Percentiles rank a stretch among this genome's conserved stretches.
phyloP scores from a whole-genome alignment of 2,329 filamentous ascomycete species.

The Myriosclerotinia scirpicola region DNA sequence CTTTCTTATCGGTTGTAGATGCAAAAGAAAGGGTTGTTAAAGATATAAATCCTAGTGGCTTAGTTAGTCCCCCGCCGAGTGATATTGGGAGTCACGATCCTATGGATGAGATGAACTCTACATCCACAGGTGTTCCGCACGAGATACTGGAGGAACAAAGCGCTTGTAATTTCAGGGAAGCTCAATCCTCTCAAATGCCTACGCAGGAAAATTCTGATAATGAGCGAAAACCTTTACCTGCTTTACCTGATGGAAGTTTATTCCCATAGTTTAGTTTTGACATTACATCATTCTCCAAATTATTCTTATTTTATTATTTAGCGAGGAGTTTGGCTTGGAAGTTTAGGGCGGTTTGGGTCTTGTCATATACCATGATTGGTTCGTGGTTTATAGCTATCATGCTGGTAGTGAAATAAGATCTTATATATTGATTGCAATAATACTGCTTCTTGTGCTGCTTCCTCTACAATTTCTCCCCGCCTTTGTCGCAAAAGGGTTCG shows the following conservation, averaged over 20 bases:
- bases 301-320: constrained; percentile 13
- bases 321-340: constrained; percentile 12
- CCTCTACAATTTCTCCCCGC: background rate
- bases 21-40: constrained; percentile 7
- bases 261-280: background rate
- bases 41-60: background rate
- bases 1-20: constrained; percentile 9
- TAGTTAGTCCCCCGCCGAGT: constrained; percentile 13
- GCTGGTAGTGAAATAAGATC: background rate
- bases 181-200: background rate
- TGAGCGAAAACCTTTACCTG: constrained; percentile 11
- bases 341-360: background rate
- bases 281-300: background rate
- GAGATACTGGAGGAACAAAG: background rate
- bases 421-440: background rate
- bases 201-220: background rate
- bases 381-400: background rate
- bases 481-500: background rate
- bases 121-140: background rate
- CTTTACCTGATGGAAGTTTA: background rate
- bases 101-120: constrained; percentile 16
- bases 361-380: constrained; percentile 7
- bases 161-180: background rate
- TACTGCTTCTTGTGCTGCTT: background rate
- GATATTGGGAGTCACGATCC: constrained; percentile 8